Base-by-base conservation (phyloP, 1,284 basidiomycete genomes). In the Austroboletus novae-zelandiae region DNA sequence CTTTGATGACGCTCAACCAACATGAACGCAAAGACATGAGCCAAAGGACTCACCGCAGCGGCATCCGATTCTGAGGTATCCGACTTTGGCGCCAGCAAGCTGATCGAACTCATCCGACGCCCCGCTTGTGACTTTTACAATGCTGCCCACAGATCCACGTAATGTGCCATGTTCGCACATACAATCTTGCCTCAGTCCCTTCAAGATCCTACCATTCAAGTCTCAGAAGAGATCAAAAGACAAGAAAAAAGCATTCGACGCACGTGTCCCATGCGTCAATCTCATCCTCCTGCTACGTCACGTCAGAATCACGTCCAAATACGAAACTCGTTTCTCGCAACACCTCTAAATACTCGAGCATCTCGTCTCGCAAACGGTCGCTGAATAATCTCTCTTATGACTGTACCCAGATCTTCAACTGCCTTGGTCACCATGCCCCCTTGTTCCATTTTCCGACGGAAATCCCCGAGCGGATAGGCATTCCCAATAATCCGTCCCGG, bases 381-480 rank as follows among this genome's bases (percentile, higher is more conserved):
- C 50, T 77, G 66, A 13, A 89, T 76, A 46, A 91, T 79, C 61
- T 92, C 86, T 52, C 74, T 74, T 40, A 94, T 80, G 3, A 91
- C 86, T 15, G 67, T 74, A 11, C 75, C 81, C 30, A 94, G 67
- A 68, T 94, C 91, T 60, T 87, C 80, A 10, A 92, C 86, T 0
- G 89, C 89, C 68, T 94, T 92, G 23, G 77, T 81, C 44, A 93
- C 89, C 15, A 91, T 70, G 64, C 92, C 90, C 0, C 89, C 89
- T 45, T 79, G 75, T 36, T 76, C 74, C 17, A 89, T 70, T 58
- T 91, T 85, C 57, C 76, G 73, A 54, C 73, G 72, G 69, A 94
- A 94, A 69, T 95, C 92, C 45, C 73, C 74, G 37, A 94, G 72
- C 1, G 92, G 91, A 55, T 76, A 74, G 1, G 83, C 80, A 45